Evolutionary conservation across 2,329 filamentous ascomycete genomes (phyloP).

Genomic region (Colletotrichum sp.): DNA sequence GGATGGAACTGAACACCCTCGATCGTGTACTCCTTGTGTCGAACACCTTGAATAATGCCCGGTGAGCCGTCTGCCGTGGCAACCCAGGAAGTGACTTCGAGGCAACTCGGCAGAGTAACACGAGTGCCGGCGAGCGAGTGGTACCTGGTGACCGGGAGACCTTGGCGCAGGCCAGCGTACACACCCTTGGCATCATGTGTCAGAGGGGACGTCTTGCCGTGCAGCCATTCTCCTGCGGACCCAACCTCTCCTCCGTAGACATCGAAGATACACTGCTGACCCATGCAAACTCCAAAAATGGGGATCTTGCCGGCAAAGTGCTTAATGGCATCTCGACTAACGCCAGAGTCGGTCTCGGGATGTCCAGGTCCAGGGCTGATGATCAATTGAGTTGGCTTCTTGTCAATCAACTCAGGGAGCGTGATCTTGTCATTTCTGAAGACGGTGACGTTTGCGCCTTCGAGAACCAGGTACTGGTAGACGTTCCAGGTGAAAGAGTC

Average conservation of each 20-base stretch:
- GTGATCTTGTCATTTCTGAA: slow-evolving; percentile 92
- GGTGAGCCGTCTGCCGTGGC: slow-evolving; percentile 76
- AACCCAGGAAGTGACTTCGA: slow-evolving; percentile 93
- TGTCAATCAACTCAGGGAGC: slow-evolving; percentile 80
- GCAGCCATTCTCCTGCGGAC: slow-evolving; percentile 93
- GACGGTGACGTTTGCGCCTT: slow-evolving; percentile 89
- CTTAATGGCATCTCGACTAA: slow-evolving; percentile 89
- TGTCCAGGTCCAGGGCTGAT: slow-evolving; percentile 96
- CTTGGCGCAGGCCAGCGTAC: slow-evolving; percentile 80
- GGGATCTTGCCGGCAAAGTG: slow-evolving; percentile 95
- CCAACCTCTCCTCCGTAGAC: slow-evolving; percentile 90
- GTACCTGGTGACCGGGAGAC: slow-evolving; percentile 89
- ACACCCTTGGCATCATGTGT: slow-evolving; percentile 92
- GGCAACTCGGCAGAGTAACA: slow-evolving; percentile 79
- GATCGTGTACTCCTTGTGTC: slow-evolving; percentile 89
- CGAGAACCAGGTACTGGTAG: slow-evolving; percentile 97
- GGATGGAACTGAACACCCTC: slow-evolving; percentile 98
- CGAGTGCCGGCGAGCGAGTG: slow-evolving; percentile 95
- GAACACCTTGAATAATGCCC: slow-evolving; percentile 94
- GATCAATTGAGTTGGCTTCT: slow-evolving; percentile 91
- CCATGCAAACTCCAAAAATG: slow-evolving; percentile 98
- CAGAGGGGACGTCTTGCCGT: slow-evolving; percentile 94
- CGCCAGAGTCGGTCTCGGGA: slow-evolving; percentile 86
- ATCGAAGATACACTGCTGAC: slow-evolving; percentile 97
- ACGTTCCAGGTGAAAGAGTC: slow-evolving; percentile 99